These are phyloP conservation scores for Hansenula sp. DNA, from an alignment of 1,139 yeast species.

Conservation along the genomic window DNA sequence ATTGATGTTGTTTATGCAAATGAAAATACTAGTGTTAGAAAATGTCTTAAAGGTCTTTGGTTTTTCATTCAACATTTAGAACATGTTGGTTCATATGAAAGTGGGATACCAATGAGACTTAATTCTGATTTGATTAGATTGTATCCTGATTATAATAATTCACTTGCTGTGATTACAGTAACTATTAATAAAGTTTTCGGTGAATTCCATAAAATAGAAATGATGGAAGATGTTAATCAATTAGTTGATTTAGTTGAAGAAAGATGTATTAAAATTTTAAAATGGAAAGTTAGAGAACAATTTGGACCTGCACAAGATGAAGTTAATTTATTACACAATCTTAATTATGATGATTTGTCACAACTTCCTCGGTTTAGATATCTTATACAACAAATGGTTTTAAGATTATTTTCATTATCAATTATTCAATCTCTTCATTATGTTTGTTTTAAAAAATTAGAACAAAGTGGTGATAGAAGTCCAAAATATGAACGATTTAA, in stretches of 20 bases:
- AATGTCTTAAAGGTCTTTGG: constrained; percentile 12
- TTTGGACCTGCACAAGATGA: constrained; percentile 7
- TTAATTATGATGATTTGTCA: constrained; percentile 6
- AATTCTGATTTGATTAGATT: constrained; percentile 9
- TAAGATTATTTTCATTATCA: constrained; percentile 7
- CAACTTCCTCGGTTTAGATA: constrained; percentile 4
- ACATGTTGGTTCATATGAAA: constrained; percentile 11
- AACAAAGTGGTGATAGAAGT: constrained; percentile 6
- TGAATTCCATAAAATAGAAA: not conserved
- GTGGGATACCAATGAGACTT: constrained; percentile 12
- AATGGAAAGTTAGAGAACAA: constrained; percentile 2
- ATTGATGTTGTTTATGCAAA: constrained; percentile 9
- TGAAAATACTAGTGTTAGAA: constrained; percentile 4
- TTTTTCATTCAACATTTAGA: constrained; percentile 9
- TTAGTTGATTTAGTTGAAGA: constrained; percentile 9
- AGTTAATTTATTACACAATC: constrained; percentile 2
- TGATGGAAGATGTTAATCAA: not conserved
- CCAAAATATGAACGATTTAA: constrained; percentile 2
- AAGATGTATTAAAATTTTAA: constrained; percentile 6
- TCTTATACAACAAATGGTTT: constrained; percentile 7
- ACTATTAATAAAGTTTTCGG: not conserved
- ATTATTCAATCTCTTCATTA: constrained; percentile 11
- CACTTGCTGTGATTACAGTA: not conserved
- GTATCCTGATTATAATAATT: not conserved
- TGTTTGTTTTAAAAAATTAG: constrained; percentile 11